These are phyloP conservation scores for Nicotiana tabacum DNA, from an alignment of 257 asterid genomes.

Conservation along the genomic window DNA sequence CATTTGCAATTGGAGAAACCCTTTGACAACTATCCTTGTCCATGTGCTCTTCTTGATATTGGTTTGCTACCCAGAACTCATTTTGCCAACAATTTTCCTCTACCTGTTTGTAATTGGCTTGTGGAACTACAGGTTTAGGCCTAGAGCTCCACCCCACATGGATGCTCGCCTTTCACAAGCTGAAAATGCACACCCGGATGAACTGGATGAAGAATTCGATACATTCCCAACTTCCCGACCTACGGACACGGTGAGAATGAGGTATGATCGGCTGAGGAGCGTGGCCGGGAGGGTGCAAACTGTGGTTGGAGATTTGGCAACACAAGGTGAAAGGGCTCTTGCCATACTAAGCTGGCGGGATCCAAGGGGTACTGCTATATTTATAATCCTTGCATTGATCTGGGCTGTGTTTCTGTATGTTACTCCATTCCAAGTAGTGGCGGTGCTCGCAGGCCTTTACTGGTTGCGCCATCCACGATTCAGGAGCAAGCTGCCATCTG, in stretches of 20 bases:
- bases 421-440: conserved; percentile 71
- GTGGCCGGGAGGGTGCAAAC: conserved; percentile 81
- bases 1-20: conserved; percentile 76
- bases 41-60: conserved; percentile 70
- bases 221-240: conserved; percentile 56
- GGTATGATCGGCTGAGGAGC: conserved; percentile 66
- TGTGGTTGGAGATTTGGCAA: conserved; percentile 76
- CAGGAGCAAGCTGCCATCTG: conserved; percentile 72
- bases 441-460: conserved; percentile 60
- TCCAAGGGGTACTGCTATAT: conserved; percentile 77
- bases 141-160: conserved; percentile 81
- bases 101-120: conserved; percentile 81
- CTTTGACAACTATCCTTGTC: conserved; percentile 68
- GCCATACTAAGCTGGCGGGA: conserved; percentile 90
- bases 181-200: conserved; percentile 56
- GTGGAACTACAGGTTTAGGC: conserved; percentile 76
- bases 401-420: conserved; percentile 69
- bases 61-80: conserved; percentile 75
- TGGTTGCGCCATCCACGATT: conserved; percentile 74
- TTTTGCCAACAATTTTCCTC: conserved; percentile 79
- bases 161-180: conserved; percentile 84
- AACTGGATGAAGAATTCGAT: conserved; percentile 79
- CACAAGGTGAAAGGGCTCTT: conserved; percentile 79
- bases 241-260: conserved; percentile 43
- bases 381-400: conserved; percentile 51